Evolutionary conservation across 148 eudicot genomes (phyloP), one percentile per base, ranked within the genome.

Genomic region (Pharnaceum exiguum): DNA sequence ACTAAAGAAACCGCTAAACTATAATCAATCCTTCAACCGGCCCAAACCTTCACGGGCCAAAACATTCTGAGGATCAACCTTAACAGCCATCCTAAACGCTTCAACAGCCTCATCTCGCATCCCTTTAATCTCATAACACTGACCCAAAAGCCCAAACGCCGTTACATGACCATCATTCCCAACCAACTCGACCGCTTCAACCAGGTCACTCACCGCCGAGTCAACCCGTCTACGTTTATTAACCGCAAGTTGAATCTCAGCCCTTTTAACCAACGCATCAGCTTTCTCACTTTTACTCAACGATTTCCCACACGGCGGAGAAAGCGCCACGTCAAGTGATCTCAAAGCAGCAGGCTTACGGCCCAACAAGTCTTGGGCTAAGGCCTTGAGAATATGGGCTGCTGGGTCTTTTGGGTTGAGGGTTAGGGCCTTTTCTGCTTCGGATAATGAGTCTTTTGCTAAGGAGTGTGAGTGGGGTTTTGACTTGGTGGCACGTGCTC

Each of bases 251-350:
- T 59, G 73, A 35, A 90, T 18, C 84, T 86, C 91, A 16, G 95
- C 95, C 72, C 97, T 57, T 52, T 73, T 90, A 6, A 82, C 71
- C 59, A 90, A 55, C 53, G 95, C 91, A 23, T 90, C 91, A 0
- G 75, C 85, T 5, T 60, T 62, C 72, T 90, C 97, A 16, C 36
- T 45, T 3, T 17, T 79, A 28, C 79, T 57, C 59, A 82, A 32
- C 17, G 68, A 24, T 61, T 71, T 82, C 63, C 55, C 74, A 4
- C 71, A 51, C 57, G 84, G 81, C 52, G 82, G 76, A 0, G 84
- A 51, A 1, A 90, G 76, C 10, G 95, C 97, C 2, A 63, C 12
- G 56, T 86, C 87, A 9, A 90, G 71, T 3, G 91, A 82, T 10
- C 59, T 70, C 11, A 90, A 65, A 12, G 97, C 97, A 25, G 91